Percentiles rank a stretch among this genome's conserved stretches.
Evolutionary conservation across 768 basidiomycete species (phyloP).

Genomic region (Lentinus brumalis): DNA sequence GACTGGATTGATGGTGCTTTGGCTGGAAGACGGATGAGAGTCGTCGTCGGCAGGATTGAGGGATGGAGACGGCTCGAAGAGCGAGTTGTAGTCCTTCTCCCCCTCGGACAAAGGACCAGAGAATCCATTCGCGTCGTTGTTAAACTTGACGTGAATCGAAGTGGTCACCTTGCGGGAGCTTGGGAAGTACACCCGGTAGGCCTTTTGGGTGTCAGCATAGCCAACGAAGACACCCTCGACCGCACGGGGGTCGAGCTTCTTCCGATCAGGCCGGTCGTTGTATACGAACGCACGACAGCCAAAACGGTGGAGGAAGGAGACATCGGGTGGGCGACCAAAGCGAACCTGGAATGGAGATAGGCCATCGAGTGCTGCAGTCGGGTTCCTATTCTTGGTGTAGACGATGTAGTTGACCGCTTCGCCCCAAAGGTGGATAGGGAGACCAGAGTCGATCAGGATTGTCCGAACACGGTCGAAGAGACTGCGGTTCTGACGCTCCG

Average conservation of each 20-base stretch:
- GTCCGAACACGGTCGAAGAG: conserved; percentile 18
- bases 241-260: conserved; percentile 12
- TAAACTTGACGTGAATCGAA: conserved; percentile 2
- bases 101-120: neutral
- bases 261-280: conserved; percentile 3
- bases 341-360: conserved; percentile 27
- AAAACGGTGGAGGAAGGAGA: conserved; percentile 23
- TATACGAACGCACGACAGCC: conserved; percentile 15
- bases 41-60: neutral
- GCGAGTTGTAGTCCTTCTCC: neutral
- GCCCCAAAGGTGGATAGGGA: conserved; percentile 25
- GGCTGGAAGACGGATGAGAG: neutral
- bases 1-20: neutral
- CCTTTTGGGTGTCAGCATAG: conserved; percentile 2
- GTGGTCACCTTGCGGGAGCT: neutral
- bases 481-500: conserved; percentile 29
- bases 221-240: conserved; percentile 1
- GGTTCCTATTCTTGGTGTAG: conserved; percentile 26
- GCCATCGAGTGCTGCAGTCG: conserved; percentile 12
- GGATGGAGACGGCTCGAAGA: no score
- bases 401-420: conserved; percentile 22
- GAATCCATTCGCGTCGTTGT: conserved; percentile 1
- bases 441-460: conserved; percentile 17
- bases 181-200: conserved; percentile 5
- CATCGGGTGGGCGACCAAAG: conserved; percentile 23